Evolutionary conservation across 768 basidiomycete species (phyloP).

Genomic region (Mrakia gelida): DNA sequence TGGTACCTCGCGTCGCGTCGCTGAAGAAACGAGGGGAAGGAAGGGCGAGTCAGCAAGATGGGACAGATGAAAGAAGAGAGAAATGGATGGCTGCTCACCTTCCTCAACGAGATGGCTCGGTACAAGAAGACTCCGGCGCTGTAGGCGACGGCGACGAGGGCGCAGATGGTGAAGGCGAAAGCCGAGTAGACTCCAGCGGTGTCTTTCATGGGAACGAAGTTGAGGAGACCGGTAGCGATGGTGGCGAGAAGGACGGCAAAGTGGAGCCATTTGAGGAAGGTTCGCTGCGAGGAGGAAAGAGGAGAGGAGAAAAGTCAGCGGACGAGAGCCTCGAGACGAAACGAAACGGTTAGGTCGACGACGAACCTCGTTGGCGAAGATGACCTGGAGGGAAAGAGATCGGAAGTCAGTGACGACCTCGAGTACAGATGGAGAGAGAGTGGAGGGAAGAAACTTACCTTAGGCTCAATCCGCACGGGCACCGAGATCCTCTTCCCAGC

Average conservation of each 20-base stretch:
- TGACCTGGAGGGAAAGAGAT: slow-evolving; percentile 42
- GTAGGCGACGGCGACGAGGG: slow-evolving; percentile 82
- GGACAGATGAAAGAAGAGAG: not conserved
- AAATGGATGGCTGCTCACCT: not conserved
- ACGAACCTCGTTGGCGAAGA: slow-evolving; percentile 65
- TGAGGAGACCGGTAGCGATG: slow-evolving; percentile 75
- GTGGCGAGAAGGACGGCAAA: slow-evolving; percentile 80
- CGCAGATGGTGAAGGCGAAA: slow-evolving; percentile 80
- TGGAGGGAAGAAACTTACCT: slow-evolving; percentile 51
- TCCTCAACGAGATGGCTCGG: slow-evolving; percentile 40
- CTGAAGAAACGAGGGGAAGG: slow-evolving; percentile 6
- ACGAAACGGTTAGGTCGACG: not conserved
- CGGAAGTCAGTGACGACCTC: not conserved
- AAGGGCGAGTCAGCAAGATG: too few species aligned
- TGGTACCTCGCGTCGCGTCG: slow-evolving; percentile 42
- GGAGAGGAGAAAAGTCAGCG: not conserved
- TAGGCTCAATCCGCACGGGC: slow-evolving; percentile 94
- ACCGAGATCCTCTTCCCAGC: slow-evolving; percentile 84
- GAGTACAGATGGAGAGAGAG: not conserved
- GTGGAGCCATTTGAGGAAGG: slow-evolving; percentile 76
- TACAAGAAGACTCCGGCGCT: slow-evolving; percentile 45
- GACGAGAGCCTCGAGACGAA: not conserved
- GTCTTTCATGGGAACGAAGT: slow-evolving; percentile 45
- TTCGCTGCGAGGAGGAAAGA: slow-evolving; percentile 13
- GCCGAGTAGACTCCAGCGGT: slow-evolving; percentile 76